Percentiles rank a stretch among this genome's conserved stretches.
Evolutionary conservation across 1,284 basidiomycete species (phyloP).

Genomic region (Ceratobasidium sp.): DNA sequence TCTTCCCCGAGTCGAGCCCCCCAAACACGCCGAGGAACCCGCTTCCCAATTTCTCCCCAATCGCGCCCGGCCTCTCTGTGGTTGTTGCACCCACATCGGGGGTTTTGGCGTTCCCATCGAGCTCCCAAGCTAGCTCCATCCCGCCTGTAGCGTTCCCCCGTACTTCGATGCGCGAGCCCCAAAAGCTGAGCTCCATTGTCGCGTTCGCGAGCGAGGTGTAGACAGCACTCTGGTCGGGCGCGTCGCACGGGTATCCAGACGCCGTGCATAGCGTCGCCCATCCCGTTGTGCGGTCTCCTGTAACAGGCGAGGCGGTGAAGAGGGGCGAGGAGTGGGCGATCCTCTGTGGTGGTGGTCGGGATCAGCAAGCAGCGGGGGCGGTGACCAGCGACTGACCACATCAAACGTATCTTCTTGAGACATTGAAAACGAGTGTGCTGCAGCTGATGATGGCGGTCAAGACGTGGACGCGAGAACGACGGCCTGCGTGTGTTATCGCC

Average conservation of each 20-base stretch:
- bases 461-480: neutral
- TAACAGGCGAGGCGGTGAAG: conserved; percentile 34
- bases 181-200: conserved; percentile 23
- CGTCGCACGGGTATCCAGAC: conserved; percentile 33
- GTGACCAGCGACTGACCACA: conserved; percentile 19
- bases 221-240: conserved; percentile 14
- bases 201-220: conserved; percentile 4
- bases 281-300: conserved; percentile 24
- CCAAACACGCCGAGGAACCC: conserved; percentile 25
- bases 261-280: conserved; percentile 32
- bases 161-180: conserved; percentile 33
- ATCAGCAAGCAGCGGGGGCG: neutral
- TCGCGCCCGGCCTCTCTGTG: neutral
- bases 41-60: conserved; percentile 14
- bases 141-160: conserved; percentile 20
- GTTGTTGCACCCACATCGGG: neutral
- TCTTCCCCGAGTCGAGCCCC: conserved; percentile 27
- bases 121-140: conserved; percentile 26
- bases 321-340: conserved; percentile 34
- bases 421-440: conserved; percentile 28
- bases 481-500: neutral
- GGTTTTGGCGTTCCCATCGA: conserved; percentile 13
- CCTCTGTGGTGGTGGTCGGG: neutral
- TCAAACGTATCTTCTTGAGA: conserved; percentile 35
- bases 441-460: conserved; percentile 33